phyloP scores from a whole-genome alignment of 192 early-diverging fungal genomes.

The Pilobolus umbonatus region DNA sequence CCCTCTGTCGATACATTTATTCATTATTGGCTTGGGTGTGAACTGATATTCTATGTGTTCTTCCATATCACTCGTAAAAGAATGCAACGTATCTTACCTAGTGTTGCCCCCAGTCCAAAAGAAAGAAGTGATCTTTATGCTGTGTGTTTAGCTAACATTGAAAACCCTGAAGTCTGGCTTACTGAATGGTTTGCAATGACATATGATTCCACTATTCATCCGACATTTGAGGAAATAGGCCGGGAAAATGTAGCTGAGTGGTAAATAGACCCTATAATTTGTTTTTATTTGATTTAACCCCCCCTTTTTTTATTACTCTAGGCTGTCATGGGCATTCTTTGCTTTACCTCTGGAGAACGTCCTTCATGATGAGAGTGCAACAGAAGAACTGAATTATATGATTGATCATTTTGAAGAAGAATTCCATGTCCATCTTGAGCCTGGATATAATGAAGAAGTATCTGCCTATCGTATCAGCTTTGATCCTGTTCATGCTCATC shows the following conservation, averaged over 20 bases:
- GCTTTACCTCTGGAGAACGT: slow-evolving; percentile 15
- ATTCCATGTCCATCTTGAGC: slow-evolving; percentile 11
- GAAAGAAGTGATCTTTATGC: slow-evolving; percentile 13
- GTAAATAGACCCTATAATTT: slow-evolving; percentile 9
- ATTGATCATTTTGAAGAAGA: slow-evolving; percentile 12
- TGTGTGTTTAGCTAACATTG: slow-evolving; percentile 17
- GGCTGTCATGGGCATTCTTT: slow-evolving; percentile 33
- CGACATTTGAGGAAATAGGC: slow-evolving; percentile 11
- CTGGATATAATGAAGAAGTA: slow-evolving; percentile 22
- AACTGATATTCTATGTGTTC: slow-evolving; percentile 27
- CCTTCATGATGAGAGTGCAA: background rate
- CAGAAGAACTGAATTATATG: slow-evolving; percentile 19
- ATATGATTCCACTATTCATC: background rate
- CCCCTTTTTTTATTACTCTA: background rate
- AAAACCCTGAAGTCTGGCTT: slow-evolving; percentile 17
- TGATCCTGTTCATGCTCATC: slow-evolving; percentile 29
- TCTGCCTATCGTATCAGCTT: slow-evolving; percentile 25
- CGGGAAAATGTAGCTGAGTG: slow-evolving; percentile 31
- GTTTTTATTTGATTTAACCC: background rate
- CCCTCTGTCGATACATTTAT: slow-evolving; percentile 13
- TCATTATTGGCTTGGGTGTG: slow-evolving; percentile 31
- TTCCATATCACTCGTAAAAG: slow-evolving; percentile 28
- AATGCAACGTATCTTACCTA: slow-evolving; percentile 18
- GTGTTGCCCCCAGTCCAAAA: background rate
- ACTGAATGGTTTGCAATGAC: slow-evolving; percentile 21